Conservation (phyloP, 768 basidiomycete species). For the Xerocomus potaroensis region DNA sequence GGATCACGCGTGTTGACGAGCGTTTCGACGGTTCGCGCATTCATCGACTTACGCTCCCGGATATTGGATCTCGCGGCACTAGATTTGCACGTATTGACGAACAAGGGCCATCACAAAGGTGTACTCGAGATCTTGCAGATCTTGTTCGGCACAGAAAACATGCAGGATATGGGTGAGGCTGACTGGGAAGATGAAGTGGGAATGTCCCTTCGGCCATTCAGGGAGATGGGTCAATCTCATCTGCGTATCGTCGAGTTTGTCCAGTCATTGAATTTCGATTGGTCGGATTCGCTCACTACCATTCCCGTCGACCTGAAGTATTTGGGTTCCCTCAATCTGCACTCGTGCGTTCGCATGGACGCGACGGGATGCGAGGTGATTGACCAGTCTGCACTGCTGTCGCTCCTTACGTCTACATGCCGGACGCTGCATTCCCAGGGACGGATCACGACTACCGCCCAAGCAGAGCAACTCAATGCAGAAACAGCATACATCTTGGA, state of each 20-base stretch:
- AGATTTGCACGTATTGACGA: constrained; percentile 83
- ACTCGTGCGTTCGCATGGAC: constrained; percentile 65
- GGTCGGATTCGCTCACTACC: constrained; percentile 71
- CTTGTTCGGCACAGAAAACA: constrained; percentile 65
- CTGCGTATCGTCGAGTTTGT: constrained; percentile 85
- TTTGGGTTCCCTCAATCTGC: constrained; percentile 61
- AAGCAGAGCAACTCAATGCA: constrained; percentile 58
- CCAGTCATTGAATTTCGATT: constrained; percentile 82
- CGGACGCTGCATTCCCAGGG: constrained; percentile 66
- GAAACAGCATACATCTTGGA: constrained; percentile 78
- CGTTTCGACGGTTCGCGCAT: constrained; percentile 63
- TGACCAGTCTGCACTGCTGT: constrained; percentile 67
- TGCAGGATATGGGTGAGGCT: constrained; percentile 35
- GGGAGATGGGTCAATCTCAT: constrained; percentile 75
- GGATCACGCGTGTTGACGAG: constrained; percentile 66
- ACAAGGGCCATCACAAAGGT: constrained; percentile 69
- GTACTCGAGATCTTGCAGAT: constrained; percentile 74
- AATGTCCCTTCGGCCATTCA: constrained; percentile 51
- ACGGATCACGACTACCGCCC: constrained; percentile 53
- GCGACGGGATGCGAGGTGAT: constrained; percentile 77
- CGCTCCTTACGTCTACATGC: constrained; percentile 58
- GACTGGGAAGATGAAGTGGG: constrained; percentile 38
- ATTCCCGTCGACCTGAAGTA: constrained; percentile 58
- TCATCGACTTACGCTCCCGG: constrained; percentile 78
- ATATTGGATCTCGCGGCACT: constrained; percentile 83